phyloP scores from a whole-genome alignment of 2,329 filamentous ascomycete genomes.

The Aspergillus ruber region DNA sequence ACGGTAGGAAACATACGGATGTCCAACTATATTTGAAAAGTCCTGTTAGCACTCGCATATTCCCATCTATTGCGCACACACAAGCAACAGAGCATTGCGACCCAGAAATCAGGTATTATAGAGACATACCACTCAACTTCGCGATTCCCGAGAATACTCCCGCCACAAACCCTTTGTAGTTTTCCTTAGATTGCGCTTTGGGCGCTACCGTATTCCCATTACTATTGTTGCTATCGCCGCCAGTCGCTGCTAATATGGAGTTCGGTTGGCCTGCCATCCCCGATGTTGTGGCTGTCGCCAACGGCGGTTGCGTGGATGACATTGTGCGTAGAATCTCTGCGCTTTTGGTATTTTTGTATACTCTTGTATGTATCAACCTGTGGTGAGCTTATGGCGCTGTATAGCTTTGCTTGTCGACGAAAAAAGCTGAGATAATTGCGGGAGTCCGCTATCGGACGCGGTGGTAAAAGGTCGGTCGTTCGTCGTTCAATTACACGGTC shows the following conservation, averaged over 20 bases:
- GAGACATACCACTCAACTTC: conserved; percentile 67
- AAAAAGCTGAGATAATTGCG: background rate
- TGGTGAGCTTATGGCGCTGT: background rate
- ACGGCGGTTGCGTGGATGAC: conserved; percentile 14
- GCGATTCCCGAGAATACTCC: conserved; percentile 93
- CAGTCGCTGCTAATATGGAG: background rate
- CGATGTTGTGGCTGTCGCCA: conserved; percentile 3
- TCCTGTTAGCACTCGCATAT: background rate
- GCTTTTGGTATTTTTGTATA: background rate
- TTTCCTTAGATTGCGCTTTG: conserved; percentile 30
- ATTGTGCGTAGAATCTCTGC: conserved; percentile 9
- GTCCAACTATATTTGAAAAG: conserved; percentile 44
- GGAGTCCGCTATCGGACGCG: conserved; percentile 10
- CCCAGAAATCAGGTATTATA: background rate
- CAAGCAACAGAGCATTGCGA: conserved; percentile 2
- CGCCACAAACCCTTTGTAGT: conserved; percentile 94
- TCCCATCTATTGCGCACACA: background rate
- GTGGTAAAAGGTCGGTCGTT: background rate
- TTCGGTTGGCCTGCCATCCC: conserved; percentile 1
- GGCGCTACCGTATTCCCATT: conserved; percentile 8
- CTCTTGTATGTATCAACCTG: background rate
- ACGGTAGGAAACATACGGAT: conserved; percentile 45
- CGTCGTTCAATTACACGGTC: background rate
- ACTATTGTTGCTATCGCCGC: background rate
- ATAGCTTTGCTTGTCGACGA: background rate